phyloP scores from a whole-genome alignment of 768 basidiomycete species.

The Clitopilus passeckerianus region DNA sequence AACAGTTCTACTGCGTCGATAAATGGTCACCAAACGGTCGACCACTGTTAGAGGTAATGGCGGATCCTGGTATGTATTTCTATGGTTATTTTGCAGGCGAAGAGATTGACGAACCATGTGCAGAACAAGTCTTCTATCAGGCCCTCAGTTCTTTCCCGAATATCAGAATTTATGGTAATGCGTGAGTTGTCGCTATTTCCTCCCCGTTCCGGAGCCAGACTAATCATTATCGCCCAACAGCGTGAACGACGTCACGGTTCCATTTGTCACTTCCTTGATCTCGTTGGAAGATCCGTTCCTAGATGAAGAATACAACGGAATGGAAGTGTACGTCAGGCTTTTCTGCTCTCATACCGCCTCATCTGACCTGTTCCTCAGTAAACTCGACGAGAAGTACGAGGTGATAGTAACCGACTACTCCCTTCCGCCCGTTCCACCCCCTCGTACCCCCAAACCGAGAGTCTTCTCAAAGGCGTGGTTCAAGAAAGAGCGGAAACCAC shows the following conservation, averaged over 20 bases:
- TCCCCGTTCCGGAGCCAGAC: not conserved
- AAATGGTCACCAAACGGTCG: conserved; percentile 65
- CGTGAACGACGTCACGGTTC: conserved; percentile 75
- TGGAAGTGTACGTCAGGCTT: conserved; percentile 47
- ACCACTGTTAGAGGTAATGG: conserved; percentile 71
- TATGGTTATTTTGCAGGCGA: not conserved
- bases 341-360: conserved; percentile 1
- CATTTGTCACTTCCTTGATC: conserved; percentile 75
- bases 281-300: conserved; percentile 65
- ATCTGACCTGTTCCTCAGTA: not conserved
- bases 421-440: conserved; percentile 37
- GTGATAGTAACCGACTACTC: conserved; percentile 52
- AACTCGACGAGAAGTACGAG: conserved; percentile 46
- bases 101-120: not conserved
- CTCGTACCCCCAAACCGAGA: conserved; percentile 29
- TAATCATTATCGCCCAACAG: conserved; percentile 22
- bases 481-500: conserved; percentile 27
- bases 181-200: conserved; percentile 35
- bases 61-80: conserved; percentile 60
- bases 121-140: conserved; percentile 74
- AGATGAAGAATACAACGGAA: conserved; percentile 47
- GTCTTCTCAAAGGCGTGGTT: conserved; percentile 43
- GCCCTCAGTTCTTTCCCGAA: conserved; percentile 63
- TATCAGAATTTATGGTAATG: conserved; percentile 78
- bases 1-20: conserved; percentile 73